phyloP scores from a whole-genome alignment of 768 basidiomycete genomes.

The Imleria badia region DNA sequence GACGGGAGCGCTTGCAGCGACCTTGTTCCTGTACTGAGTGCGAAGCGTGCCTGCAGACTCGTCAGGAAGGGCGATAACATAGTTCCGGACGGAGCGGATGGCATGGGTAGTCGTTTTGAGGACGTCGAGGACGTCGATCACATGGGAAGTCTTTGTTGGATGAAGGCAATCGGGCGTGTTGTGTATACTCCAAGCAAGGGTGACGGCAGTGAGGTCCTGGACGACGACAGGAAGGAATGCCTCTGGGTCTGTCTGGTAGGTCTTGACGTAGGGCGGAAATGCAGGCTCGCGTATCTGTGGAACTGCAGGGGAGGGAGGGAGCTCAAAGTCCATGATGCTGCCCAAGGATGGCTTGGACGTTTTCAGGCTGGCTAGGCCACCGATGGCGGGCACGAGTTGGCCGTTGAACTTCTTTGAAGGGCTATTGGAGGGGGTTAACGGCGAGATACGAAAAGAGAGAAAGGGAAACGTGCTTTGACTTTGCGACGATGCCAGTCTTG shows the following conservation, averaged over 20 bases:
- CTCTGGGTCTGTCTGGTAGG: slow-evolving; percentile 73
- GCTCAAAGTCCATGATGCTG: slow-evolving; percentile 50
- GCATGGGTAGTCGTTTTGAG: slow-evolving; percentile 80
- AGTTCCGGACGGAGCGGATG: slow-evolving; percentile 81
- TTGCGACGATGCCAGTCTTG: slow-evolving; percentile 75
- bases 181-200: slow-evolving; percentile 61
- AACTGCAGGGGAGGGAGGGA: slow-evolving; percentile 68
- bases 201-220: slow-evolving; percentile 66
- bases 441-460: background rate
- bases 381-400: slow-evolving; percentile 76
- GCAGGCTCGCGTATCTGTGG: slow-evolving; percentile 46
- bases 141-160: slow-evolving; percentile 14
- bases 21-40: slow-evolving; percentile 57
- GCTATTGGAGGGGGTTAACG: slow-evolving; percentile 27
- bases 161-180: slow-evolving; percentile 7
- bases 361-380: slow-evolving; percentile 50
- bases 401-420: slow-evolving; percentile 50
- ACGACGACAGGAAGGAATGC: slow-evolving; percentile 74
- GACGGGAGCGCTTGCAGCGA: slow-evolving; percentile 32
- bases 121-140: slow-evolving; percentile 62
- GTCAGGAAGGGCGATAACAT: slow-evolving; percentile 78
- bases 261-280: slow-evolving; percentile 58
- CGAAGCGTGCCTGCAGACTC: slow-evolving; percentile 59
- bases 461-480: slow-evolving; percentile 60
- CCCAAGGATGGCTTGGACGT: slow-evolving; percentile 39